Conservation (phyloP, 1,284 basidiomycete species). For the Apiotrichum gracile region DNA sequence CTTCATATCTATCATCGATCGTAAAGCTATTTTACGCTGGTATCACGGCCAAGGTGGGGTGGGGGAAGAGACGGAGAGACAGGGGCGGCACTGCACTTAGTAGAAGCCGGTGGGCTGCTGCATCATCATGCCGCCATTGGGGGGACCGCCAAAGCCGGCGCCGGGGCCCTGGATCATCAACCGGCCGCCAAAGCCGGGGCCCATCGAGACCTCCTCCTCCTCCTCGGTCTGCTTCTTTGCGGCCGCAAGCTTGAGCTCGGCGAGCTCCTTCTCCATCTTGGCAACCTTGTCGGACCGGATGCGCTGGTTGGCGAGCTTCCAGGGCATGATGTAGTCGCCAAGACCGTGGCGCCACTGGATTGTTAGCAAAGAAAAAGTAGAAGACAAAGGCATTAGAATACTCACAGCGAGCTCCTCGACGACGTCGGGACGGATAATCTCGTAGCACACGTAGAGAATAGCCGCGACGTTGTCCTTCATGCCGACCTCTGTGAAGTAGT, state of each 20-base stretch:
- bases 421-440: conserved; percentile 81
- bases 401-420: conserved; percentile 71
- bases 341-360: conserved; percentile 87
- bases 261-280: conserved; percentile 44
- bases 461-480: conserved; percentile 98
- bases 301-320: conserved; percentile 63
- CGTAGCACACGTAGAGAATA: conserved; percentile 84
- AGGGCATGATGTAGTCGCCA: conserved; percentile 95
- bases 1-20: too few species aligned
- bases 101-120: conserved; percentile 46
- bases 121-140: conserved; percentile 19
- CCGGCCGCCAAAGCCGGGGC: conserved; percentile 42
- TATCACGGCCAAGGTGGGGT: too few species aligned
- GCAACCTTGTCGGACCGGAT: conserved; percentile 38
- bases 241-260: conserved; percentile 41
- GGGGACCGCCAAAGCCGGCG: conserved; percentile 5
- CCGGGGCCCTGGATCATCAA: conserved; percentile 44
- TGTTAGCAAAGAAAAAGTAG: not conserved
- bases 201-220: conserved; percentile 30
- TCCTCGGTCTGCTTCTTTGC: conserved; percentile 11
- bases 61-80: too few species aligned
- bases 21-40: too few species aligned
- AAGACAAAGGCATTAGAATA: not conserved
- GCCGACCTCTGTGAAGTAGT: conserved; percentile 93
- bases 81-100: too few species aligned